These are phyloP conservation scores for Sporothrix luriei DNA, from an alignment of 2,329 filamentous ascomycete species.

Conservation along the genomic window DNA sequence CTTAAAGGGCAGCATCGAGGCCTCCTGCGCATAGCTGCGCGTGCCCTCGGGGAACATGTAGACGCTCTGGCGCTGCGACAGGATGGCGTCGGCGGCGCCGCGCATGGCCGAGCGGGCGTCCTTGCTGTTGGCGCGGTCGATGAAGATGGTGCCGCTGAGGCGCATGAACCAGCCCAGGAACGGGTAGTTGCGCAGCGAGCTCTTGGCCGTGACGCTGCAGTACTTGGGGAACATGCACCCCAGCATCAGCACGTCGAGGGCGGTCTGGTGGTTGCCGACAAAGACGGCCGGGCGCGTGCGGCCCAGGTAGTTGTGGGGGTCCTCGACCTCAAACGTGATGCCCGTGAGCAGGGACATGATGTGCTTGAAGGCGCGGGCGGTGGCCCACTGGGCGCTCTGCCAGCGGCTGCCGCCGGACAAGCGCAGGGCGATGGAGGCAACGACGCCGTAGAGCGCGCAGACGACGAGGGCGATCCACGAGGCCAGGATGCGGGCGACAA, in stretches of 20 bases:
- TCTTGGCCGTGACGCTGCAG: conserved; percentile 92
- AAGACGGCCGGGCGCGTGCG: conserved; percentile 80
- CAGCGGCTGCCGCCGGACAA: conserved; percentile 63
- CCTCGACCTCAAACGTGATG: conserved; percentile 73
- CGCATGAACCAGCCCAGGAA: conserved; percentile 95
- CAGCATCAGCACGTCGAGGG: conserved; percentile 91
- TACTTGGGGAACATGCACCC: conserved; percentile 86
- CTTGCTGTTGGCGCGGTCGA: conserved; percentile 83
- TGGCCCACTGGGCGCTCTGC: conserved; percentile 82
- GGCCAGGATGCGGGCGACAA: conserved; percentile 69
- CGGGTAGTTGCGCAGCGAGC: conserved; percentile 74
- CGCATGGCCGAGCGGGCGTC: conserved; percentile 84
- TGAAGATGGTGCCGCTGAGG: conserved; percentile 87
- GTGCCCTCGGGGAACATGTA: conserved; percentile 94
- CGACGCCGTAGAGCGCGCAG: conserved; percentile 71
- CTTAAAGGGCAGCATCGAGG: conserved; percentile 90
- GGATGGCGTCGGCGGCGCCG: conserved; percentile 79
- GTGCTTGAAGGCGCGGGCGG: conserved; percentile 77
- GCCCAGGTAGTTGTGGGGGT: conserved; percentile 63
- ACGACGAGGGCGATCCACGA: conserved; percentile 64
- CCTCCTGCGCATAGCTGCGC: conserved; percentile 80
- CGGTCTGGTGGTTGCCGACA: conserved; percentile 92
- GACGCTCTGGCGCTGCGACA: conserved; percentile 69
- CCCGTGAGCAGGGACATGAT: conserved; percentile 75
- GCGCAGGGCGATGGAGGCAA: conserved; percentile 72